Evolutionary conservation across 768 basidiomycete species (phyloP), one percentile per base, ranked within the genome.

Genomic region (Hortiboletus flavorubellus): DNA sequence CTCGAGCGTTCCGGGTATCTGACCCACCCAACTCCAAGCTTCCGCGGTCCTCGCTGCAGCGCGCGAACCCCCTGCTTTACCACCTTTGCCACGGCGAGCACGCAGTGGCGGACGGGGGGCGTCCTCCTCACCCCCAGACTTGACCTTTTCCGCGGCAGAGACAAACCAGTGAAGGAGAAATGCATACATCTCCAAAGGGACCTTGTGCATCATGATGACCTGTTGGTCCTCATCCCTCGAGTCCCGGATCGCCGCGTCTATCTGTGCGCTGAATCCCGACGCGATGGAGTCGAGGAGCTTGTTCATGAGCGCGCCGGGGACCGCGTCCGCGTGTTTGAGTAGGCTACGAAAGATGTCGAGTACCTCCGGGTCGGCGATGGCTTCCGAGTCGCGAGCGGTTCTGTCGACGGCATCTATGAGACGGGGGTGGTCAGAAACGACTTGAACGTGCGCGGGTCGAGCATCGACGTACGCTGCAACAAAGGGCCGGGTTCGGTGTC

Each of bases 131-230:
- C 75, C 76, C 12, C 76, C 66, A 7, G 74, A 74, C 42, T 87
- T 88, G 55, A 87, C 82, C 60, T 87, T 89, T 71, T 96, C 93
- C 2, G 86, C 88, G 0, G 85, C 85, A 11, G 76, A 73, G 15
- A 91, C 89, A 67, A 95, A 95, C 94, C 94, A 98, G 56, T 86
- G 80, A n/a, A 97, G 72, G 26, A 98, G 75, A 68, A 98, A 98
- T 8, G 88, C 89, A 69, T 92, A 98, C 78, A 90, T 86, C 69
- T 98, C 97, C 56, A 99, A 77, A 0, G 92, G 83, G 4, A 67
- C 59, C 68, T 87, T 90, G 70, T 93, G 93, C 0, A 75, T 64
- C 59, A 79, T 70, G 62, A 81, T 78, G 2, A 78, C 75, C 53
- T 87, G 77, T 54, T 85, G 80, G 46, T 87, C 82, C 29, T 87